Base-by-base conservation (phyloP, 2,329 filamentous ascomycete genomes). In the Aspergillus terreus region DNA sequence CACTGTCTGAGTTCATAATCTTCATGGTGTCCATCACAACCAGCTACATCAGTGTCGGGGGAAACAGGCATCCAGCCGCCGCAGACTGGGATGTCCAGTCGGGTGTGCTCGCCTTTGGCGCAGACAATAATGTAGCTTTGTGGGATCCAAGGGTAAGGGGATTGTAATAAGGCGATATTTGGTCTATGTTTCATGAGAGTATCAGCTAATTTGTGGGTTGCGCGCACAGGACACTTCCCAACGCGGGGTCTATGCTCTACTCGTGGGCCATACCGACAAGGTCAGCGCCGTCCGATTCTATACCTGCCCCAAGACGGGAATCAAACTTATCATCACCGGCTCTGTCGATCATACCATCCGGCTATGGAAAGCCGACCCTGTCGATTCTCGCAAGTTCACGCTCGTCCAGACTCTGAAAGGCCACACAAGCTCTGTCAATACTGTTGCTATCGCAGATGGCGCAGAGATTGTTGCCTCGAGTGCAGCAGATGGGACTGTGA, bases 221-320 rank as follows among this genome's bases (percentile, higher is more conserved):
- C 23, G 12, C 17, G 47, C 53, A 81, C 54, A 81, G 71, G 75
- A 79, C 52, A 57, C 65, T 27, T 60, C 68, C 25, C 62, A 75
- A 21, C 66, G 63, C 15, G 92, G 92, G 5, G 77, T 96, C 11
- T 78, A 78, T 46, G 70, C 72, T 1, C 76, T 96, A 2, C 76
- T 97, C 32, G 79, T 79, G 33, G 90, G 90, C 0, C 94, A 99
- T 67, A 83, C 78, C 11, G 88, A 87, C 56, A 80, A 81, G 48
- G 90, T 97, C 55, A 96, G 91, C 70, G 89, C 86, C 10, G 83
- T 97, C 48, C 87, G 84, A 61, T 95, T 96, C 64, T 78, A 92
- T 49, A 82, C 83, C 42, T 68, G 70, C 30, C 72, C 75, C 15
- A 71, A 69, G 6, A 74, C 80, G 15, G 63, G 72, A 14, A 65